Percentiles rank a stretch among this genome's conserved stretches.
Evolutionary conservation across 208 protist genomes (phyloP).

Genomic region (Acanthamoeba triangularis): DNA sequence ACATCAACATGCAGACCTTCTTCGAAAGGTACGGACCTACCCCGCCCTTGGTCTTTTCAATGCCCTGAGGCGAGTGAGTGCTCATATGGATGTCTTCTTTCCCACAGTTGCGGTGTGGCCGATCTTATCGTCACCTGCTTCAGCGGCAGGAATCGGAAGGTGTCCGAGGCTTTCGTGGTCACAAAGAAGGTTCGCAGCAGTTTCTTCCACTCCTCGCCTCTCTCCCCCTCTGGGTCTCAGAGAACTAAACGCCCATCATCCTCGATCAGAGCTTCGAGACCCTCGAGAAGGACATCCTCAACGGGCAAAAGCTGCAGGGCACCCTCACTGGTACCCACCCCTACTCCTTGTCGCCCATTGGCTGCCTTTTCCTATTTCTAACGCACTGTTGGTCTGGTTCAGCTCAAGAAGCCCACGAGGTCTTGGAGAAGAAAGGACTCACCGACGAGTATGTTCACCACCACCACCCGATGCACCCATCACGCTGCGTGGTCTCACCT

Average conservation of each 20-base stretch:
- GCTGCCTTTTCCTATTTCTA: not conserved
- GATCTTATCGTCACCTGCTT: conserved; percentile 88
- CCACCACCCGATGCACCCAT: not conserved
- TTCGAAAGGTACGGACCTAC: conserved; percentile 79
- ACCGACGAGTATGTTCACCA: not conserved
- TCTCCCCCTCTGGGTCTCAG: too few species aligned
- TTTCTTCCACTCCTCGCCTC: not conserved
- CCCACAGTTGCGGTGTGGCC: conserved; percentile 85
- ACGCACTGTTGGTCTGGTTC: not conserved
- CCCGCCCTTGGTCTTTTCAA: too few species aligned
- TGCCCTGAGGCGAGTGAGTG: not conserved
- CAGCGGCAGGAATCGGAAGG: conserved; percentile 89
- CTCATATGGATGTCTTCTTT: not conserved
- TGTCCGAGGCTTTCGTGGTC: conserved; percentile 84
- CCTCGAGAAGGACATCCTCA: conserved; percentile 88
- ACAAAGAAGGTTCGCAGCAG: not conserved
- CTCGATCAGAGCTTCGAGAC: conserved; percentile 26
- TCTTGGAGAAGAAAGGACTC: conserved; percentile 26
- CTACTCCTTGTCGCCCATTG: not conserved
- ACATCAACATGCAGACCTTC: conserved; percentile 77
- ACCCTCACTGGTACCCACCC: conserved; percentile 76
- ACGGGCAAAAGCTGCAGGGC: conserved; percentile 91
- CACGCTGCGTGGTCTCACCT: not conserved
- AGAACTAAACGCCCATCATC: too few species aligned
- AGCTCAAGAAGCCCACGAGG: conserved; percentile 26